Base-by-base conservation (phyloP, 176 grass and related monocot species). In the Lolium multiflorum region DNA sequence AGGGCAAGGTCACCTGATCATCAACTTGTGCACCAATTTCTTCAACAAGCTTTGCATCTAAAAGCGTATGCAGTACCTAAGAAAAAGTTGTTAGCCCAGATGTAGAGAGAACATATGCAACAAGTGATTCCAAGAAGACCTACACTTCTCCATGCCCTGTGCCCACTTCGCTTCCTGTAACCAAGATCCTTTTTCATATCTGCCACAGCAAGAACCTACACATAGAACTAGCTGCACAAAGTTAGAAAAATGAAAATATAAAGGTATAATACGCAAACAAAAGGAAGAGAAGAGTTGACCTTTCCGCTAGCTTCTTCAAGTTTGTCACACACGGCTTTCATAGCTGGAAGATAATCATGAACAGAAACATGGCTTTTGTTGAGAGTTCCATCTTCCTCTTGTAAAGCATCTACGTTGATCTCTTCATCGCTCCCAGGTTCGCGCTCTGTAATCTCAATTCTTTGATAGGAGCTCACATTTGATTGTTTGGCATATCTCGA, bases 141-240 rank as follows among this genome's bases (percentile, higher is more conserved):
- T 93, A 95, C 93, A 89, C 71, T 90, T 88, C 93, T 92, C 96
- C 96, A 98, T 82, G 87, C 96, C 88, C 90, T 95, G 64, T 95
- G 96, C 47, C 96, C 93, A 71, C 57, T 18, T 70, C 18, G 37
- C 89, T 83, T 84, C 58, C 75, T 95, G 63, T 98, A 98, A 25
- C 86, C 88, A 21, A 95, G 92, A 92, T 94, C 88, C 3, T 80
- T 46, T 82, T 98, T 98, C 63, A 98, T 80, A 89, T 94, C 93
- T 81, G 93, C 94, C 46, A 94, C 91, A 83, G 91, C 91, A 77
- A 94, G 93, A 85, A 90, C 92, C 93, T 98, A 87, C 37, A 62
- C 5, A 7, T 3, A 74, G 62, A 74, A 82, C 85, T 81, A 65
- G 65, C 78, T 10, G 77, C 52, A 71, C 48, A 20, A 24, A 60